A percentile compares a stretch with the other conserved stretches of the same genome.
Conservation (phyloP, 2,329 filamentous ascomycete genomes). For the Botrytis sinoallii region DNA sequence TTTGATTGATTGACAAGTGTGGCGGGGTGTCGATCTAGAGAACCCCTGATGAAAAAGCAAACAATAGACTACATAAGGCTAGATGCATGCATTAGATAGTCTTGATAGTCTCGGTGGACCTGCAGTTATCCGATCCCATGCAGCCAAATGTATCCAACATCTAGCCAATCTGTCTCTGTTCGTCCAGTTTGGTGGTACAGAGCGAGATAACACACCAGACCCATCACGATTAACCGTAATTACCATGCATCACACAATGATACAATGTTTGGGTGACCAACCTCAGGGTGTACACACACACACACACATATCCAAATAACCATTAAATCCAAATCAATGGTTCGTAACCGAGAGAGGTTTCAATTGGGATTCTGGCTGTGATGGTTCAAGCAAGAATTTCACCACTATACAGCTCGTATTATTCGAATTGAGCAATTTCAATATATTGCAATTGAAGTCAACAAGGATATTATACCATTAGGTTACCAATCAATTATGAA, state of each 20-base stretch:
- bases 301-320: background rate
- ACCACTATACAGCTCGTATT: background rate
- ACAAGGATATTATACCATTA: background rate
- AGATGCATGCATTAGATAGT: background rate
- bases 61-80: background rate
- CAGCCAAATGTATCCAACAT: background rate
- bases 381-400: background rate
- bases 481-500: background rate
- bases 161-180: background rate
- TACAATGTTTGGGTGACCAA: background rate
- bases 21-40: background rate
- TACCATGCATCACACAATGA: background rate
- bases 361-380: background rate
- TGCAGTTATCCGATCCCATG: background rate
- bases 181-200: background rate
- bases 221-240: background rate
- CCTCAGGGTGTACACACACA: background rate
- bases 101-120: background rate
- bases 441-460: background rate
- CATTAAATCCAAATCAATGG: background rate
- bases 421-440: background rate
- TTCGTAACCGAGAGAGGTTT: background rate
- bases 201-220: background rate
- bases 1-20: background rate
- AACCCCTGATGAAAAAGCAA: background rate